Evolutionary conservation across 257 asterid genomes (phyloP), one percentile per base, ranked within the genome.

Genomic region (Solanum ossicruentum): DNA sequence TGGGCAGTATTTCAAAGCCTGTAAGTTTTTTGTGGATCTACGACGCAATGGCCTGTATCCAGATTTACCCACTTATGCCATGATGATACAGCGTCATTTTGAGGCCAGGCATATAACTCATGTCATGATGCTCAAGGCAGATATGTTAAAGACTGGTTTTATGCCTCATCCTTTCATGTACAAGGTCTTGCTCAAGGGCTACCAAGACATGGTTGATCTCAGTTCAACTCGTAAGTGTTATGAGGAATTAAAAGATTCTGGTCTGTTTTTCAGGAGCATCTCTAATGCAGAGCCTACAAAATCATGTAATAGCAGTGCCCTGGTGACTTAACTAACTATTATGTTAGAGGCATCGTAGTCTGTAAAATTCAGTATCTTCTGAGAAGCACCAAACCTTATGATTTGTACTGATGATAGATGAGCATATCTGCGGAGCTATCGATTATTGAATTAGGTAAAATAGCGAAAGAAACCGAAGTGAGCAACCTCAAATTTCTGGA

Each of bases 101-200:
- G 85, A 67, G 23, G 86, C 61, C 55, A 90, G 88, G 85, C 92
- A 82, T 45, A 86, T 87, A 54, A 61, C 86, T 72, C 84, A 88
- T 84, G 95, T 87, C 73, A 88, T 89, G 93, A 91, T 93, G 94
- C 82, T 95, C 80, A 96, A 95, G 80, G 97, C 98, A 26, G 98
- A 95, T 85, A 88, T 92, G 95, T 18, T 92, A 45, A 93, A 95
- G 95, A 86, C 75, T 72, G 97, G 95, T 5, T 60, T 85, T 39
- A 81, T 90, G 80, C 90, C 94, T 18, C 85, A 85, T 81, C 84
- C 75, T n/a, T 77, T 77, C 81, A 63, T 91, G 75, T 87, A 81
- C 51, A 83, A 90, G 86, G 80, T 89, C 63, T 72, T 93, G 39
- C 58, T 47, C 56, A 86, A 86, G 81, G 92, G 94, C 26, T 94